Base-by-base conservation (phyloP, 73 alveolate genomes). In the Paraurostyla sp. region DNA sequence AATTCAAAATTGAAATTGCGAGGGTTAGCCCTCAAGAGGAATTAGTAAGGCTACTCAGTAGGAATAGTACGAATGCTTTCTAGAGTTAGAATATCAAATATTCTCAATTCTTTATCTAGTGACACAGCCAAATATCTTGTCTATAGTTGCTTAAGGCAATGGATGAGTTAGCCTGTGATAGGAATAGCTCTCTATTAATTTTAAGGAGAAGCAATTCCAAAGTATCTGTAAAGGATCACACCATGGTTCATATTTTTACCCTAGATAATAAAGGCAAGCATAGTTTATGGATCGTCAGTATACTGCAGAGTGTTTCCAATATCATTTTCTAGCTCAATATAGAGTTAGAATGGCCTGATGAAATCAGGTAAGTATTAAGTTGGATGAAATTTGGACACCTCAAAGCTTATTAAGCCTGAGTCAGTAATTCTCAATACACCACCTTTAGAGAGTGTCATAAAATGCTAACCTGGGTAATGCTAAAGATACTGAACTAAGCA, bases 71-170 rank as follows among this genome's bases (percentile, higher is more conserved):
- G 50, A 2, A 73, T 50, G 0, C 25, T 15, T 22, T 45, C 46
- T 22, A 23, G 51, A 7, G 49, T 18, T n/a, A 50, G 6, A 13
- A 73, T 50, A 45, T 73, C 87, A 50, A 32, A 73, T 16, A 73
- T 73, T 13, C 71, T 40, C 52, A 73, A 7, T 73, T 45, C 87
- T 23, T 50, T 45, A 25, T 73, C 87, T 23, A 57, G 32, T 3
- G 87, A 73, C 30, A 50, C 87, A 7, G 87, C 87, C 33, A 73
- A 7, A 50, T 73, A 73, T 73, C 18, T 23, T 3, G 87, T 73
- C 15, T 50, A 57, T 15, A 73, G 32, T 29, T 73, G 33, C 71
- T 73, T 73, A 4, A 73, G 4, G 36, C 73, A 45, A 27, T 73
- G 52, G 42, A 73, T 48, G 23, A 48, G 25, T 16, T n/a, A 27